Base-by-base conservation (phyloP, 345 rosid species). In the Fremontodendron californicum region DNA sequence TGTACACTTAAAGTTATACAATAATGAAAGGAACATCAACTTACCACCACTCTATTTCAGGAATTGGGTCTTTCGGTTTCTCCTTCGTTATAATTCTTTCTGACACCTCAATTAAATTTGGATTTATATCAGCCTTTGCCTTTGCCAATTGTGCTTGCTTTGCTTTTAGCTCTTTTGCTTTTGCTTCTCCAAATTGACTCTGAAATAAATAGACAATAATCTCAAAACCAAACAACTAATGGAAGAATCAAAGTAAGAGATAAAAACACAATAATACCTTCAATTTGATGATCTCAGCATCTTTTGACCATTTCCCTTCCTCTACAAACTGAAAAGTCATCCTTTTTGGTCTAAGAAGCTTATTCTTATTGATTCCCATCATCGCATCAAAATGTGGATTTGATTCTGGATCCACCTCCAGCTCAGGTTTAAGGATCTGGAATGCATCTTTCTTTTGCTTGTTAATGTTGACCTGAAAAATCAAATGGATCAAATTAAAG, bases 41-140 rank as follows among this genome's bases (percentile, higher is more conserved):
- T 79, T 86, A 96, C 99, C 99, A 96, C 99, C 98, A 93, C 82
- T 96, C 99, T 77, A 87, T 83, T 78, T 93, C 98, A 51, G 97
- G 99, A 79, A 93, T 91, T 68, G 75, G 80, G 1, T 93, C 99
- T 88, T 90, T 89, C 0, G 86, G 87, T 80, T 93, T 96, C 81
- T 92, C 97, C 84, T 92, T 92, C 42, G 85, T 88, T 9, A 86
- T 80, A 67, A 85, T 84, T 80, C 99, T 89, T 79, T 93, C 98
- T 0, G 94, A 82, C 19, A 96, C 96, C 92, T 92, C 97, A 68
- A 93, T 96, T 81, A 96, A 78, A 89, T 96, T 96, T 9, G 98
- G 99, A 87, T 93, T 96, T 68, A 92, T 88, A 83, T 96, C 97
- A 77, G 92, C 88, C 80, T 87, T 96, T 18, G 90, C 97, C 85